Evolutionary conservation across 805 yeast genomes (phyloP), one percentile per base, ranked within the genome.

Genomic region (Pachysolen tannophilus): DNA sequence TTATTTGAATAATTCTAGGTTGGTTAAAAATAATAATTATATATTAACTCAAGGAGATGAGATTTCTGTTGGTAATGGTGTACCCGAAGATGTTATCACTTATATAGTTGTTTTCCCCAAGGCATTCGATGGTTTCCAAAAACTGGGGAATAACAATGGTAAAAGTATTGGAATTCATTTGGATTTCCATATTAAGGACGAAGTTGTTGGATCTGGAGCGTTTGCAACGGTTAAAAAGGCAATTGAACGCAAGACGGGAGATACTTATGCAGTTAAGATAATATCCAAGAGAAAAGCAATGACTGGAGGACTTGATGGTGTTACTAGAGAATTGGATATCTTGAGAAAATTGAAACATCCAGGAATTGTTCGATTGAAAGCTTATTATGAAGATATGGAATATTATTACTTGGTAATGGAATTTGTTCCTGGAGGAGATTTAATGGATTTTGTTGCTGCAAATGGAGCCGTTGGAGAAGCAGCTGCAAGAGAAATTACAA

Each of bases 161-260:
- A 25, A 34, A 50, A 33, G 45, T 40, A 35, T 45, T 51, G 48
- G 69, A 39, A 42, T 60, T 11, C 46, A 50, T 33, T 44, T 45
- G 15, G 62, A 81, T 48, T 92, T 79, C 56, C 81, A 84, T 10
- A 75, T 90, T 15, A 73, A 80, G 40, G 84, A 81, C 52, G 95
- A 83, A 49, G 78, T 84, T 11, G 83, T 90, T 2, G 98, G 98
- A 1, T 92, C 86, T 48, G 98, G 98, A n/a, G 97, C 97, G 8
- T 90, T 90, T 68, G 97, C 97, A 5, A 82, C 88, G 2, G 98
- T 92, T 20, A 81, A 86, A 45, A 85, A 85, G 52, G 96, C 94
- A 4, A 76, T 88, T 1, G 92, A 87, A 49, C 70, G 97, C 42
- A 58, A 74, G 6, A 77, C 95, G 0, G 97, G 97, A 10, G 76